Base-by-base conservation (phyloP, 345 rosid genomes). In the Moricandia arvensis region DNA sequence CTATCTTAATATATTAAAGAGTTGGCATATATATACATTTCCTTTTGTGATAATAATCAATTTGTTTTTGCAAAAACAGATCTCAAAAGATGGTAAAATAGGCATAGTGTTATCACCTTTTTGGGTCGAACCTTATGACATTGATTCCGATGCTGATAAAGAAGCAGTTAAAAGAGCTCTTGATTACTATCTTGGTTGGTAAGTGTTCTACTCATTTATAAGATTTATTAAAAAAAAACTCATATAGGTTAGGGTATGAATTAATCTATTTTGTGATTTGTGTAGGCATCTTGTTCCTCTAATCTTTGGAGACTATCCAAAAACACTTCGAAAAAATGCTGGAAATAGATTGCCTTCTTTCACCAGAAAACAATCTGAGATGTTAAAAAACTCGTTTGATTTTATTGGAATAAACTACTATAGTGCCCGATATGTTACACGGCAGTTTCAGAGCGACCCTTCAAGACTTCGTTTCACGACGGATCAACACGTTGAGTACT, bases 381-480 rank as follows among this genome's bases (percentile, higher is more conserved):
- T 62, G 61, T 9, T 84, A 8, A 81, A 57, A 70, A 75, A 77
- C 11, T 86, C 87, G 2, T 75, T 45, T 74, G 89, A 86, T 77
- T 86, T 79, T 63, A 18, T 84, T 21, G 86, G 85, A 33, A 18
- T 86, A 7, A 84, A 86, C 63, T 86, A 86, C 66, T 86, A 84
- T 26, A 76, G 69, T 7, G 82, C 81, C 4, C 66, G 63, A 45
- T 84, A 68, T 6, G 85, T 66, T 0, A 61, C 66, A 7, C 51
- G 67, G 29, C 66, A 71, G 8, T 10, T 77, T n/a, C 21, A 58
- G 1, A 26, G 31, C 24, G 58, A 76, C 43, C 45, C 68, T 38
- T 18, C 64, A n/a, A 58, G 83, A 33, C 55, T 63, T n/a, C 74
- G 80, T 13, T 86, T 78, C 65, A 4, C 68, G 0, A 21, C 85